A percentile compares a stretch with the other conserved stretches of the same genome.
These are phyloP conservation scores for Picochlorum costavermella DNA, from an alignment of 139 green algal genomes.

Conservation along the genomic window DNA sequence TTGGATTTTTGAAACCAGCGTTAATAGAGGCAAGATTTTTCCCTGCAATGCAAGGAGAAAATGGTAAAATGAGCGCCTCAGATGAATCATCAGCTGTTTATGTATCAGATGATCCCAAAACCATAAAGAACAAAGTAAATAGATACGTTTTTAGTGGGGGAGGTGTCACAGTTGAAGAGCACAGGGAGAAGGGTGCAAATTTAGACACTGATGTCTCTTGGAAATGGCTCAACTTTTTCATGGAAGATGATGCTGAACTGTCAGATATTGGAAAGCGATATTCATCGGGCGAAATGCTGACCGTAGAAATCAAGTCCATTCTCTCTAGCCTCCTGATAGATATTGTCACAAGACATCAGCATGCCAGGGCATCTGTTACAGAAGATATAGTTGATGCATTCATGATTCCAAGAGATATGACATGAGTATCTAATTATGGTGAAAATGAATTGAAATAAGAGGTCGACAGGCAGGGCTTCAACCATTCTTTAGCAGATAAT, in stretches of 20 bases:
- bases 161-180: slow-evolving; percentile 80
- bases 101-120: slow-evolving; percentile 75
- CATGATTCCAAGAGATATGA: slow-evolving; percentile 77
- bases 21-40: slow-evolving; percentile 75
- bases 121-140: slow-evolving; percentile 89
- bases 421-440: background rate
- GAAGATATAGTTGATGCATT: slow-evolving; percentile 86
- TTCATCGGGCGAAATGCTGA: slow-evolving; percentile 79
- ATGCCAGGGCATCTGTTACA: slow-evolving; percentile 60
- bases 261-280: slow-evolving; percentile 77
- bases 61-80: slow-evolving; percentile 92
- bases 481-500: background rate
- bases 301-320: slow-evolving; percentile 87
- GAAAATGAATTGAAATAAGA: no score
- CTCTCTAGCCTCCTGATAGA: slow-evolving; percentile 72
- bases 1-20: slow-evolving; percentile 84
- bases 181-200: slow-evolving; percentile 75
- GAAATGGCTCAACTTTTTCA: slow-evolving; percentile 98
- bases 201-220: slow-evolving; percentile 89
- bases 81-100: slow-evolving; percentile 87
- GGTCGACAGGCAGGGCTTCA: background rate
- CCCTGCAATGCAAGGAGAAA: slow-evolving; percentile 85
- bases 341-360: slow-evolving; percentile 72
- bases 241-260: slow-evolving; percentile 85
- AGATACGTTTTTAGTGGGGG: slow-evolving; percentile 92